Conservation (phyloP, 2,329 filamentous ascomycete genomes). For the Aspergillus quadricinctus region DNA sequence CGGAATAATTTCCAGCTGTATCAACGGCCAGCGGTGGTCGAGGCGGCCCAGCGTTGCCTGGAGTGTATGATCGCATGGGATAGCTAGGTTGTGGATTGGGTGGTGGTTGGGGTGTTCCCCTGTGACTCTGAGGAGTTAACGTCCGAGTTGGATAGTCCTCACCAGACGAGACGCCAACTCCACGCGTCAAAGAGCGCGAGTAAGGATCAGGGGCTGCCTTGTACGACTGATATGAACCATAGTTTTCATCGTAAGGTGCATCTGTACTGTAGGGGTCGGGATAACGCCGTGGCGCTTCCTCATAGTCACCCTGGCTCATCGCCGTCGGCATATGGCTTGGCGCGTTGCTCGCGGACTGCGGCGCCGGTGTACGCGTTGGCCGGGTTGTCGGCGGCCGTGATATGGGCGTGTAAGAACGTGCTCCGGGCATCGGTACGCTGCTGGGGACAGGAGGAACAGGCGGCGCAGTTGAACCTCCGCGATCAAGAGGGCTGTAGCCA, state of each 20-base stretch:
- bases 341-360: slow-evolving; percentile 22
- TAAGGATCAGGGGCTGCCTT: slow-evolving; percentile 19
- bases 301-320: slow-evolving; percentile 6
- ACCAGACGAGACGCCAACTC: slow-evolving; percentile 1
- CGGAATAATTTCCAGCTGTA: slow-evolving; percentile 13
- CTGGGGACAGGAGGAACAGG: slow-evolving; percentile 29
- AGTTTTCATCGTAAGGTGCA: slow-evolving; percentile 1
- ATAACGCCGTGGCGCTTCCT: slow-evolving; percentile 1
- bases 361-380: slow-evolving; percentile 21
- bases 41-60: slow-evolving; percentile 6
- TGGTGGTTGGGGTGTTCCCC: slow-evolving; percentile 4
- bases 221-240: slow-evolving; percentile 16
- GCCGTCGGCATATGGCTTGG: slow-evolving; percentile 11
- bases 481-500: slow-evolving; percentile 34
- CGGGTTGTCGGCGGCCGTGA: slow-evolving; percentile 20
- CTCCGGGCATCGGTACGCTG: slow-evolving; percentile 20
- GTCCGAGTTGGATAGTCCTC: slow-evolving; percentile 7
- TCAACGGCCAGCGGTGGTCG: slow-evolving; percentile 12
- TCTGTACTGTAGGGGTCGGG: slow-evolving; percentile 1
- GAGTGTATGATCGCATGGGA: slow-evolving; percentile 13
- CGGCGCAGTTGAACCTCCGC: slow-evolving; percentile 23
- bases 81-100: slow-evolving; percentile 9
- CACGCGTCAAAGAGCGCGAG: slow-evolving; percentile 16
- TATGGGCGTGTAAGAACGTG: slow-evolving; percentile 22
- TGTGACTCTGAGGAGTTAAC: slow-evolving; percentile 7